Evolutionary conservation across 257 asterid species (phyloP), one percentile per base, ranked within the genome.

Genomic region (Catharanthus roseus): DNA sequence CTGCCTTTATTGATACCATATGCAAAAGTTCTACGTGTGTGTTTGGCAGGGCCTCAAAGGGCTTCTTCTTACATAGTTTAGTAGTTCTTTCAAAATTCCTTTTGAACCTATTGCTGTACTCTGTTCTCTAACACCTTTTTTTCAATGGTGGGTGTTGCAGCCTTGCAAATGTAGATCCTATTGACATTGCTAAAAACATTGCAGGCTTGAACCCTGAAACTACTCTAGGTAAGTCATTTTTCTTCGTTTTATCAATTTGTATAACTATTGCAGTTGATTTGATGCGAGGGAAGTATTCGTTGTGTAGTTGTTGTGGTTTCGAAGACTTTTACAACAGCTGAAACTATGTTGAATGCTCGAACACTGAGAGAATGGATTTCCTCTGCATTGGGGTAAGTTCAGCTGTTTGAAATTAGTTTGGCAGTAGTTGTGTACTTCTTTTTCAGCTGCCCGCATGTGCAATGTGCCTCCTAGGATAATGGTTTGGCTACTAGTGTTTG

Each of bases 81-180:
- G 2, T 5, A 11, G 5, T 57, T 29, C 64, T 57, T 57, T 57
- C 39, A 28, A 28, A 21, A 11, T 33, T 28, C n/a, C 29, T 28
- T 49, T 18, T 33, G 12, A 54, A 5, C 3, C 24, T 62, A 64
- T 74, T 68, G 36, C 7, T 29, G 71, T 76, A 74, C 51, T 19
- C 69, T 10, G 31, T 24, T 57, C 61, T 68, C 12, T 34, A 11
- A 45, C 47, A 33, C 70, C 33, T 77, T 65, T n/a, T 42, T 60
- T 60, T 72, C 21, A 72, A 38, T 65, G 65, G 61, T 39, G 66
- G 71, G 54, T 68, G 44, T 78, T 79, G 80, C 81, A 95, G 97
- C 84, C 99, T 91, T 51, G 99, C 99, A 72, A 95, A 95, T 82
- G 99, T 95, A 12, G 99, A 95, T 78, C 99, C 99, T 63, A 87